These are phyloP conservation scores for Amylocarpus encephaloides DNA, from an alignment of 2,329 filamentous ascomycete genomes.

Conservation along the genomic window DNA sequence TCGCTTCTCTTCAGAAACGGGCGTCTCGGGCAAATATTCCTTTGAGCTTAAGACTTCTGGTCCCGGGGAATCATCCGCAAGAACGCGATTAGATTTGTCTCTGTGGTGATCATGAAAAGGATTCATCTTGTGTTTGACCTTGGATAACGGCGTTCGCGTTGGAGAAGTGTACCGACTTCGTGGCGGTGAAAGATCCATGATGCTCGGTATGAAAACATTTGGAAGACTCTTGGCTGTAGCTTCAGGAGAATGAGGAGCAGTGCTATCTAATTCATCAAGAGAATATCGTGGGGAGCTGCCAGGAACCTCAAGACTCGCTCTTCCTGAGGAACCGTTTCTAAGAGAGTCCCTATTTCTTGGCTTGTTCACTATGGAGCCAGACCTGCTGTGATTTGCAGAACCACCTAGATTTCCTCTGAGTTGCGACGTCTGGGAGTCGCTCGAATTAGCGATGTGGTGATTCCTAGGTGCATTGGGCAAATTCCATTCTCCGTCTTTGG, in stretches of 20 bases:
- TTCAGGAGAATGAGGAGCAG: slow-evolving; percentile 31
- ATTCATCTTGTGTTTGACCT: slow-evolving; percentile 35
- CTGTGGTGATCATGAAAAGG: slow-evolving; percentile 34
- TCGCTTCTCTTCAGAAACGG: slow-evolving; percentile 12
- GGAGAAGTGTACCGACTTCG: slow-evolving; percentile 60
- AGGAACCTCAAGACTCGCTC: slow-evolving; percentile 44
- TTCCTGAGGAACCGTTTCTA: slow-evolving; percentile 19
- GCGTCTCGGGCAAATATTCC: slow-evolving; percentile 25
- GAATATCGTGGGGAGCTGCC: slow-evolving; percentile 33
- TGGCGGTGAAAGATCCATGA: slow-evolving; percentile 57
- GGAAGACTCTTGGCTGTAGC: slow-evolving; percentile 16
- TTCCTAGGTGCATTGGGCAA: slow-evolving; percentile 12
- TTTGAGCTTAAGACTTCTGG: slow-evolving; percentile 6
- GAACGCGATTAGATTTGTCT: slow-evolving; percentile 44
- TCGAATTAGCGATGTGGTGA: slow-evolving; percentile 10
- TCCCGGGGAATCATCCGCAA: slow-evolving; percentile 31
- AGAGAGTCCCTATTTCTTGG: slow-evolving; percentile 17
- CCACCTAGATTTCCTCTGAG: slow-evolving; percentile 5
- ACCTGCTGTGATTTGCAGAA: slow-evolving; percentile 17
- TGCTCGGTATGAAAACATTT: slow-evolving; percentile 46
- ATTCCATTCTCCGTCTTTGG: slow-evolving; percentile 27
- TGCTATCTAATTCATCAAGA: slow-evolving; percentile 40
- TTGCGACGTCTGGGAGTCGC: slow-evolving; percentile 13
- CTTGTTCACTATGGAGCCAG: slow-evolving; percentile 18
- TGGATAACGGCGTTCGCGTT: slow-evolving; percentile 48